phyloP scores from a whole-genome alignment of 2,329 filamentous ascomycete genomes.

The Colletotrichum sp. region DNA sequence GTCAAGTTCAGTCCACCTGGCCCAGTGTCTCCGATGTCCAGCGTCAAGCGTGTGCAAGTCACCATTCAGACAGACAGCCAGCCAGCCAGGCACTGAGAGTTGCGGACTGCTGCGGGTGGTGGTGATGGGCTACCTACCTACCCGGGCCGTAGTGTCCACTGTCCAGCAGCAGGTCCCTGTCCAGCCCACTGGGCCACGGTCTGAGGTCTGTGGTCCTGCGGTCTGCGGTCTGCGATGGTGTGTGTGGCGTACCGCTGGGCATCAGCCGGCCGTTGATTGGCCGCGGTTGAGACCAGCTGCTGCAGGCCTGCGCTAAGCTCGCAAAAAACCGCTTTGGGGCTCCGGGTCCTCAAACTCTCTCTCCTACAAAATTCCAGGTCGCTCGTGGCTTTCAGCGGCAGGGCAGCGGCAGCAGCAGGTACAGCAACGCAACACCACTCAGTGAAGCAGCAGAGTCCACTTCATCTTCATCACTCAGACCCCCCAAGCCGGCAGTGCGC shows the following conservation, averaged over 20 bases:
- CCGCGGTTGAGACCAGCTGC: constrained; percentile 28
- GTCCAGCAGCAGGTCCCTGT: constrained; percentile 1
- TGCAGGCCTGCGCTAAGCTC: constrained; percentile 29
- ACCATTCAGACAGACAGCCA: not conserved
- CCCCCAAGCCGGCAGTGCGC: not conserved
- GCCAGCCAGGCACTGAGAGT: not conserved
- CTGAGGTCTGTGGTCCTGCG: not conserved
- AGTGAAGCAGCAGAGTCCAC: not conserved
- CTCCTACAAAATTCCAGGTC: constrained; percentile 18
- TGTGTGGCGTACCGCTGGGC: constrained; percentile 29
- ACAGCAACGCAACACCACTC: not conserved
- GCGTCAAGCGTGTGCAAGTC: not conserved
- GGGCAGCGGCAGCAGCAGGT: not conserved
- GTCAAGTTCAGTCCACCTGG: not conserved
- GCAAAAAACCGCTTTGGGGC: constrained; percentile 31
- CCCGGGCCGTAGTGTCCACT: not conserved
- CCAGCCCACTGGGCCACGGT: constrained; percentile 10
- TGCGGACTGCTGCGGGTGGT: constrained; percentile 2
- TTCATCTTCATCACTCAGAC: not conserved
- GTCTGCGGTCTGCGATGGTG: constrained; percentile 1
- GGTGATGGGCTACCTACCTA: not conserved
- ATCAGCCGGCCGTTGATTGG: constrained; percentile 34
- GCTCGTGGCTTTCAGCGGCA: not conserved
- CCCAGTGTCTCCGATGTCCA: not conserved
- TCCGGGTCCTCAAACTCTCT: constrained; percentile 1